Evolutionary conservation across 352 stramenopile genomes (phyloP), one percentile per base, ranked within the genome.

Genomic region (Pythium biforme): DNA sequence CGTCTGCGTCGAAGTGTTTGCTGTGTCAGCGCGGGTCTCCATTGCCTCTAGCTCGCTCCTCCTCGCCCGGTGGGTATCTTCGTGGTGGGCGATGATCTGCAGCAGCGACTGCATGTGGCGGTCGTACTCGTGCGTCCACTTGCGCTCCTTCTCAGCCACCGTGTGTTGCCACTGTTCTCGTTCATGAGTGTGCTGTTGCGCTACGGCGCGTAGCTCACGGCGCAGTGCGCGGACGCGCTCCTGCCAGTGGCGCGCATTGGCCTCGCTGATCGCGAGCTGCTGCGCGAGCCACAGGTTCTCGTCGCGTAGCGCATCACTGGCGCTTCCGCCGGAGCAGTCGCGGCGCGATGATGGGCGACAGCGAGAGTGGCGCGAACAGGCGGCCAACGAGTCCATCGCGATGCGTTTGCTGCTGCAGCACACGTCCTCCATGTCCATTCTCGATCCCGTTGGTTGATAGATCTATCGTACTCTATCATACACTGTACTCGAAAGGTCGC

Each of bases 71-170:
- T 54, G 64, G 4, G 63, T 68, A 0, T 62, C 49, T 40, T 87
- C 78, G 43, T 85, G 74, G 41, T 87, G 70, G 4, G 67, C 37
- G 22, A 85, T 62, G 57, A 87, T 85, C 43, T 67, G 56, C 55
- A 87, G 57, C 45, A 87, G 62, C 46, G 74, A 68, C 61, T 74
- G 68, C 55, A 83, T 77, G 37, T 74, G 76, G 46, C 47, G 29
- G 40, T 78, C 73, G 41, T 76, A 82, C 63, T 83, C 76, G 37
- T 52, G 46, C 51, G 80, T 75, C 72, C 70, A 81, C 58, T 73
- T 31, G 10, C 27, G 45, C 55, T 87, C 69, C 33, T 70, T 74
- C 52, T 40, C 45, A 14, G 66, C 27, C 8, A 61, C n/a, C 19
- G 37, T 27, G 12, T 34, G 17, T 48, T 68, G 56, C 20, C 43